These are phyloP conservation scores for Thamnidium elegans DNA, from an alignment of 192 early-diverging fungal genomes.

Conservation along the genomic window DNA sequence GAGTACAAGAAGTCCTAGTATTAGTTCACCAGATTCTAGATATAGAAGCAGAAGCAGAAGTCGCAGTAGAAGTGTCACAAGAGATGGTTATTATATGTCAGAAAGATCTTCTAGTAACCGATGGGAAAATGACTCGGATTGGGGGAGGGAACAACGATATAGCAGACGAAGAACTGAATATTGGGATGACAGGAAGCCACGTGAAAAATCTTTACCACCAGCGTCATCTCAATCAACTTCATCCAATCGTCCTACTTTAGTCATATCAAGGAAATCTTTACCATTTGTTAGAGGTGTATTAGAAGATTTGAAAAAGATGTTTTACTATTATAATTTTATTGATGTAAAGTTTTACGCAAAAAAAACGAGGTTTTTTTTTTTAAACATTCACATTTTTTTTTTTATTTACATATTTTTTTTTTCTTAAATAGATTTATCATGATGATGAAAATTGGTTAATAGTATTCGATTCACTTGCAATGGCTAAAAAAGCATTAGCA, in stretches of 20 bases:
- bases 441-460: conserved; percentile 55
- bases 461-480: conserved; percentile 43
- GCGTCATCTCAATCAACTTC: no score
- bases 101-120: no score
- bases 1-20: neutral
- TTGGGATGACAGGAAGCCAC: no score
- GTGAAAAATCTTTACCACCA: no score
- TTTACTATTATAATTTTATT: conserved; percentile 46
- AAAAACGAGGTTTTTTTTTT: neutral
- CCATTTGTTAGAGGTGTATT: conserved; percentile 46
- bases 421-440: conserved; percentile 41
- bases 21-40: conserved; percentile 7
- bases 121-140: neutral
- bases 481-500: conserved; percentile 42
- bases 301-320: conserved; percentile 47
- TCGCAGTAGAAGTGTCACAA: conserved; percentile 26
- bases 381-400: neutral
- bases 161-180: no score
- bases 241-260: conserved; percentile 31
- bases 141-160: conserved; percentile 2
- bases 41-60: neutral
- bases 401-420: neutral
- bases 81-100: conserved; percentile 1
- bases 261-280: conserved; percentile 46
- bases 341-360: conserved; percentile 33